Evolutionary conservation across 345 rosid genomes (phyloP).

Genomic region (Lagerstroemia speciosa): DNA sequence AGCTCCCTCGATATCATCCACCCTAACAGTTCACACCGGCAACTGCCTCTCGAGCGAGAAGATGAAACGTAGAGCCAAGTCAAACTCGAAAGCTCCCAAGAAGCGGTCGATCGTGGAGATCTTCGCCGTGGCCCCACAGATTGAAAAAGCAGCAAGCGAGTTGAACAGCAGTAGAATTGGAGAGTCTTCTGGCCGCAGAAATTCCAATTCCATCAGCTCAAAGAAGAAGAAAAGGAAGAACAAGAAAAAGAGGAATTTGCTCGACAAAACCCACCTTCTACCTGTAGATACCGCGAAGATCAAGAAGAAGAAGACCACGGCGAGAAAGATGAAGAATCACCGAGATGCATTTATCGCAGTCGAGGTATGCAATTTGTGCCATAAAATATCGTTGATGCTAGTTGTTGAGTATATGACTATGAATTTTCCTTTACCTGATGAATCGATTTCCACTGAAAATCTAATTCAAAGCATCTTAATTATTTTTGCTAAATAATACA

Average conservation of each 20-base stretch:
- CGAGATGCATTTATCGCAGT: slow-evolving; percentile 3
- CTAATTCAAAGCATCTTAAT: too few relatives aligned
- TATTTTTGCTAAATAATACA: too few relatives aligned
- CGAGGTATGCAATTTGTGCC: slow-evolving; percentile 24
- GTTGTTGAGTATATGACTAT: not conserved
- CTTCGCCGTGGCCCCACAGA: slow-evolving; percentile 37
- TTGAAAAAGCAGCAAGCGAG: slow-evolving; percentile 4
- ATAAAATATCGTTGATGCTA: slow-evolving; percentile 15
- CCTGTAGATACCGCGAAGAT: not conserved
- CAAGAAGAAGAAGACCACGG: slow-evolving; percentile 17
- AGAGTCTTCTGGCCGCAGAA: not conserved
- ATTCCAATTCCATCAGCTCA: not conserved
- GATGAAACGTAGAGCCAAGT: slow-evolving; percentile 17
- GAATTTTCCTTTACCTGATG: not conserved
- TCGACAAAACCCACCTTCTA: not conserved
- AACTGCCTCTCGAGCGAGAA: slow-evolving; percentile 9
- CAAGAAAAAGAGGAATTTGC: not conserved
- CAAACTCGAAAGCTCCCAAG: slow-evolving; percentile 29
- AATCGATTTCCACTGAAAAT: too few relatives aligned
- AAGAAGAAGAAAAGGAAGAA: slow-evolving; percentile 3
- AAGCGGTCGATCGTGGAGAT: slow-evolving; percentile 47
- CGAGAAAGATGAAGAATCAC: slow-evolving; percentile 17
- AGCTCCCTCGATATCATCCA: not conserved
- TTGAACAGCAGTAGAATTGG: not conserved
- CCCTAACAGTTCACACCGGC: slow-evolving; percentile 5